Conservation (phyloP, 768 basidiomycete species). For the Kwoniella dejecticola region DNA sequence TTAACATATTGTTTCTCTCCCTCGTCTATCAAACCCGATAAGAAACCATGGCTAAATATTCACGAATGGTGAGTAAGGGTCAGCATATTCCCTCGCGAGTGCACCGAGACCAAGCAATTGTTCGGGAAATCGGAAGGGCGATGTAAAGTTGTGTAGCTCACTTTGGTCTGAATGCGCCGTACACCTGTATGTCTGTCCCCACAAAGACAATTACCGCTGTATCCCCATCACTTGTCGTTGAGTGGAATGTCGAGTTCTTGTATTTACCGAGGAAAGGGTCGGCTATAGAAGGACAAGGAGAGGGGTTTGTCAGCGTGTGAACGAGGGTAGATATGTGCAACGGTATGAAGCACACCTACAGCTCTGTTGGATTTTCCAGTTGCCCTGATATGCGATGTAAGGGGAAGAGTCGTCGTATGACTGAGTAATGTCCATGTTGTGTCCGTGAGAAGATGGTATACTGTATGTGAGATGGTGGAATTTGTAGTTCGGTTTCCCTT, state of each 20-base stretch:
- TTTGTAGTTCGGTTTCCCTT: too few relatives aligned
- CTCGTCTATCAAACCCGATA: conserved; percentile 6
- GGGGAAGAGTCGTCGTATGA: conserved; percentile 6
- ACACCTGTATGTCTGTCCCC: conserved; percentile 8
- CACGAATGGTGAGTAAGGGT: neutral
- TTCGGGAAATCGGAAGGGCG: too few relatives aligned
- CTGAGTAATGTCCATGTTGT: too few relatives aligned
- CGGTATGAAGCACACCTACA: neutral
- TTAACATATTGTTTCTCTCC: conserved; percentile 6
- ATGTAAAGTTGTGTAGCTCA: too few relatives aligned
- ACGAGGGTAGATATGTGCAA: neutral
- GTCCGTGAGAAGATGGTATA: too few relatives aligned
- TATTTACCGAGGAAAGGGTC: conserved; percentile 6
- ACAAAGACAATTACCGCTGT: conserved; percentile 9
- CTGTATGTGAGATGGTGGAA: too few relatives aligned
- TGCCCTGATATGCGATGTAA: conserved; percentile 5
- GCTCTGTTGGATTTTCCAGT: neutral
- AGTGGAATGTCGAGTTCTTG: conserved; percentile 11
- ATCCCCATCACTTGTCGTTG: conserved; percentile 2
- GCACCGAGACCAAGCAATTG: too few relatives aligned
- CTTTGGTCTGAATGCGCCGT: conserved; percentile 8
- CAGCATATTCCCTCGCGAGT: neutral
- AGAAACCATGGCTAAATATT: conserved; percentile 4
- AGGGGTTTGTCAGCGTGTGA: neutral
- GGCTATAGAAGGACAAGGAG: neutral